Evolutionary conservation across 129 eudicot species (phyloP).

Genomic region (Helianthus tuberosus): DNA sequence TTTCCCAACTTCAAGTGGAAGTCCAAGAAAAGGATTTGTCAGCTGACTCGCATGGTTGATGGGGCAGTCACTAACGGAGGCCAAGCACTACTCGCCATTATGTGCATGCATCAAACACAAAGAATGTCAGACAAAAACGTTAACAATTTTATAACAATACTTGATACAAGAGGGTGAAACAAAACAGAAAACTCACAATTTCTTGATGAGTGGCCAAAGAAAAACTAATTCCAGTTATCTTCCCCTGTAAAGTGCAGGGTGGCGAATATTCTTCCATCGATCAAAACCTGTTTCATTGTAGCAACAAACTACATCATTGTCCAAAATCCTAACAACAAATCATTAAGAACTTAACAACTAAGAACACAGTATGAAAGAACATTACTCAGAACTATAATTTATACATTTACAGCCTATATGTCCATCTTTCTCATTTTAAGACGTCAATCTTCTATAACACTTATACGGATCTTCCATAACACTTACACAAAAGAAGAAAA

Average conservation of each 20-base stretch:
- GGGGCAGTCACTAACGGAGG: conserved; percentile 88
- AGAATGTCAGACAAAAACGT: not conserved
- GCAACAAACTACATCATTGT: conserved; percentile 6
- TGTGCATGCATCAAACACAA: conserved; percentile 28
- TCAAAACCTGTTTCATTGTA: conserved; percentile 29
- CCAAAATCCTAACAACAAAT: not conserved
- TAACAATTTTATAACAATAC: not conserved
- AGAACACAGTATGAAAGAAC: not conserved
- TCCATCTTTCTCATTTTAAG: too few relatives aligned
- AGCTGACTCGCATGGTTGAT: conserved; percentile 90
- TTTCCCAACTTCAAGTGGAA: conserved; percentile 89
- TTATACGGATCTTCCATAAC: too few relatives aligned
- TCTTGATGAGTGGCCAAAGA: conserved; percentile 80
- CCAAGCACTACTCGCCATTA: conserved; percentile 53
- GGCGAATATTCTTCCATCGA: conserved; percentile 63
- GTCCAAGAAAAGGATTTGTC: conserved; percentile 90
- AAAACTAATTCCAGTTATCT: conserved; percentile 62
- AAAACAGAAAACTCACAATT: conserved; percentile 58
- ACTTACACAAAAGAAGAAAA: not conserved
- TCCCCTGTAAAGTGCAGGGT: conserved; percentile 54
- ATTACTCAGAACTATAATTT: not conserved
- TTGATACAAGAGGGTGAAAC: conserved; percentile 6
- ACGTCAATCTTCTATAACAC: too few relatives aligned
- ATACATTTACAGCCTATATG: conserved; percentile 2
- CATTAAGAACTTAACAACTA: not conserved